These are phyloP conservation scores for Rubroshorea leprosula DNA, from an alignment of 345 rosid species.

Conservation along the genomic window DNA sequence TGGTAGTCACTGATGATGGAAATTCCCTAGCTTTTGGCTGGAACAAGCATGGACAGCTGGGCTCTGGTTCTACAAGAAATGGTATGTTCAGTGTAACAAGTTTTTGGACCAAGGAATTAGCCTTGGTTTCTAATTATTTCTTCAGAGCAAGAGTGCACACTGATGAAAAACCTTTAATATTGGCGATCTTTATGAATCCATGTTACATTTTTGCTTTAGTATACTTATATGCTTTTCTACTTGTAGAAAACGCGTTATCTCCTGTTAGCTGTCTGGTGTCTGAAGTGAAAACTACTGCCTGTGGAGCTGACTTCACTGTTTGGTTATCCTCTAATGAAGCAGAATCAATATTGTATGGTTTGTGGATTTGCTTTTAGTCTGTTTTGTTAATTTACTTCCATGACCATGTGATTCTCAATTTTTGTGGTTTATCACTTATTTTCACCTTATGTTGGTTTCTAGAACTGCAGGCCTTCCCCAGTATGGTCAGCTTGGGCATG, in stretches of 20 bases:
- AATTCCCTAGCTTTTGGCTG: conserved; percentile 80
- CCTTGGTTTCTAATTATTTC: not conserved
- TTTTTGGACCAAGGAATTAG: not conserved
- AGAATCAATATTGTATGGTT: conserved; percentile 89
- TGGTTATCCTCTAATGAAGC: conserved; percentile 90
- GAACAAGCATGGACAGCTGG: conserved; percentile 94
- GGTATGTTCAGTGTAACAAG: conserved; percentile 34
- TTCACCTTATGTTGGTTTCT: conserved; percentile 25
- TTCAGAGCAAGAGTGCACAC: not conserved
- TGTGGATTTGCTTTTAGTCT: conserved; percentile 30
- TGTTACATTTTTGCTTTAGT: not conserved
- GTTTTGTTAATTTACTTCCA: not conserved
- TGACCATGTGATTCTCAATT: not conserved
- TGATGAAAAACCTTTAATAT: no score
- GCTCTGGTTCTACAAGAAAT: conserved; percentile 64
- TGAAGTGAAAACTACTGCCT: conserved; percentile 68
- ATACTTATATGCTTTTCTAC: conserved; percentile 13
- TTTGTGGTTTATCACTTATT: conserved; percentile 4
- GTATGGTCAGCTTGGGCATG: conserved; percentile 99
- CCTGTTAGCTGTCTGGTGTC: conserved; percentile 79
- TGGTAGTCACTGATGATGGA: conserved; percentile 71
- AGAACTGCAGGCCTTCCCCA: conserved; percentile 99
- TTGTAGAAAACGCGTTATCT: conserved; percentile 64
- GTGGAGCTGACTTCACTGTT: conserved; percentile 92
- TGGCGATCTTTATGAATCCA: not conserved